Conservation (phyloP, 495 filamentous ascomycete genomes). For the Saxophila tyrrhenica region DNA sequence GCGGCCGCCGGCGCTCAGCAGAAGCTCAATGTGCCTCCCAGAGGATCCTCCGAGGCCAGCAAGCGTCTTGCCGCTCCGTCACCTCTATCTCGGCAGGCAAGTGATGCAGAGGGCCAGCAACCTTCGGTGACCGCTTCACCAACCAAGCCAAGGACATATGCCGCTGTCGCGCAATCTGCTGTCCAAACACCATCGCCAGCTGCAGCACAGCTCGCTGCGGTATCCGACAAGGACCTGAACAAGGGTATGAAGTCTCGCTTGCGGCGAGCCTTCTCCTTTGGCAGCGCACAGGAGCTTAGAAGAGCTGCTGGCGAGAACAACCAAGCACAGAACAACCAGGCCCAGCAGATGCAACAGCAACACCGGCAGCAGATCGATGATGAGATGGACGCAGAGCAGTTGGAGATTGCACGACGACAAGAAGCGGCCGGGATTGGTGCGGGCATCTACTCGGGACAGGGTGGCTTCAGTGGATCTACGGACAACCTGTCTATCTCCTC, state of each 20-base stretch:
- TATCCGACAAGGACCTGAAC: constrained; percentile 62
- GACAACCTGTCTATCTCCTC: constrained; percentile 97
- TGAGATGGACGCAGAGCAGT: constrained; percentile 72
- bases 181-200: constrained; percentile 41
- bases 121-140: constrained; percentile 13
- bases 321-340: constrained; percentile 36
- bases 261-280: constrained; percentile 91
- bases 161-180: constrained; percentile 17
- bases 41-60: constrained; percentile 56
- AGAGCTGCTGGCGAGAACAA: constrained; percentile 61
- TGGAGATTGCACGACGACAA: constrained; percentile 80
- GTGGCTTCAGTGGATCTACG: constrained; percentile 78
- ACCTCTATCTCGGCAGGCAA: constrained; percentile 74
- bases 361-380: constrained; percentile 38
- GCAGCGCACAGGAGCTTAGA: constrained; percentile 84
- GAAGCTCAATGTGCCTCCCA: constrained; percentile 50
- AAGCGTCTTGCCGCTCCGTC: constrained; percentile 70
- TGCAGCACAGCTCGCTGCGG: constrained; percentile 64
- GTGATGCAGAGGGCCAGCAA: constrained; percentile 18
- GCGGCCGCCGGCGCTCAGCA: neutral
- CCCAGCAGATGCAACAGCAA: constrained; percentile 56
- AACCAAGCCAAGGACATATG: constrained; percentile 14
- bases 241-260: constrained; percentile 83
- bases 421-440: constrained; percentile 84
- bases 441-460: constrained; percentile 85